Base-by-base conservation (phyloP, 139 green algal species). In the Chlamydomonas applanata region DNA sequence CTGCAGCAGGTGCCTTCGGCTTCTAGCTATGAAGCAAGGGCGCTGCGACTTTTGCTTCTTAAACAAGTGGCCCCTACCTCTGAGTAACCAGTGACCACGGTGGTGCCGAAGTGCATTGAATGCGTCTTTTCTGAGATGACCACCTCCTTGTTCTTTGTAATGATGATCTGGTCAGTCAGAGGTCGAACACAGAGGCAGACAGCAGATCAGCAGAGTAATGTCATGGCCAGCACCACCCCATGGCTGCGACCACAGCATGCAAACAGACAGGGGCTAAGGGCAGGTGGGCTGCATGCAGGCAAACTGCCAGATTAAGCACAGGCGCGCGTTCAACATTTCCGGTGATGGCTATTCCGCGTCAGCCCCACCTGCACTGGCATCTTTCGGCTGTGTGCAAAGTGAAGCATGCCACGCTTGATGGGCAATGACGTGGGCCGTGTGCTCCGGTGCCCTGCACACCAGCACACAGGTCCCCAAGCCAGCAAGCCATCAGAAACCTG, bases 391-490 rank as follows among this genome's bases (percentile, higher is more conserved):
- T 89, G 91, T 0, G 87, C 89, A 79, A 94, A 98, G 56, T 90
- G 79, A 57, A 98, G 85, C 91, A 98, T 97, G 57, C 94, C 94
- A 20, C 92, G 83, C 82, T 97, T 96, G 40, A 98, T 80, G 0
- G 93, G 90, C 72, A 97, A 76, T 4, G 87, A 92, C 9, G 83
- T 64, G 3, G 74, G 34, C 61, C 83, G 80, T 3, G 78, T 82
- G 80, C 86, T 94, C 34, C 93, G 85, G 59, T 94, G 90, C 25
- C 90, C 89, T 90, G 76, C 27, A 72, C 14, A 5, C 20, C 9
- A n/a, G 19, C 65, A 59, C 24, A 67, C 13, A 53, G 69, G 32
- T 33, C 27, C 27, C 34, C 36, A n/a, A 14, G 34, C n/a, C n/a
- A n/a, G n/a, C n/a, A n/a, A n/a, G n/a, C n/a, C n/a, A n/a, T n/a